Base-by-base conservation (phyloP, 352 stramenopile species). In the Discostella stelligera region DNA sequence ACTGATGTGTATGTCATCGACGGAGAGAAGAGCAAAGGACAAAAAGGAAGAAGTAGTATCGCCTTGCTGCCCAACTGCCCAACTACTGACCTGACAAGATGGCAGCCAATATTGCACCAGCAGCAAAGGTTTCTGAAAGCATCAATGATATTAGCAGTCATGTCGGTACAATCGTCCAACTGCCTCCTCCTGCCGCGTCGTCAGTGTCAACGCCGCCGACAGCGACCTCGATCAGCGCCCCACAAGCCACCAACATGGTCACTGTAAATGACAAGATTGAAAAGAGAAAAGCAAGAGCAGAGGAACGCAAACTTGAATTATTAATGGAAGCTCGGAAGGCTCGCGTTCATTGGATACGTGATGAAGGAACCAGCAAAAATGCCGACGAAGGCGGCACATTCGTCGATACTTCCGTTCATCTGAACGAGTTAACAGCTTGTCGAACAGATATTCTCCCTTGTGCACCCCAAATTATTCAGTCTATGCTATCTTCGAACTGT, bases 291-390 rank as follows among this genome's bases (percentile, higher is more conserved):
- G 53, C 25, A 3, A 77, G 80, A 0, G 80, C 62, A 27, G 50
- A 71, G n/a, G 71, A 82, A 21, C 80, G 87, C 0, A 89, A 88
- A 55, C 53, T 76, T 27, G 62, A 87, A 66, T 66, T 92, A 16
- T 69, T 92, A 14, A 7, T 85, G 1, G 66, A 90, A 53, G 84
- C 87, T 10, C 67, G 87, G 30, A 59, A 56, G 5, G 66, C 80
- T 63, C 78, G 87, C 11, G 61, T 88, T 2, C 58, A 80, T 27
- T 92, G 87, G 87, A 81, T 91, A 25, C 63, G 72, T 32, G 50
- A 20, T 16, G 72, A 41, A 6, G 58, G 52, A 23, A 27, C 50
- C 18, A 39, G 48, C 25, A 32, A 8, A 1, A 44, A 21, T 41
- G 23, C 53, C 14, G 20, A 60, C 8, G 53, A 10, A 11, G 25